Percentiles rank a stretch among this genome's conserved stretches.
phyloP scores from a whole-genome alignment of 176 grass and related monocot species.

The Dendrocalamus sinicus region DNA sequence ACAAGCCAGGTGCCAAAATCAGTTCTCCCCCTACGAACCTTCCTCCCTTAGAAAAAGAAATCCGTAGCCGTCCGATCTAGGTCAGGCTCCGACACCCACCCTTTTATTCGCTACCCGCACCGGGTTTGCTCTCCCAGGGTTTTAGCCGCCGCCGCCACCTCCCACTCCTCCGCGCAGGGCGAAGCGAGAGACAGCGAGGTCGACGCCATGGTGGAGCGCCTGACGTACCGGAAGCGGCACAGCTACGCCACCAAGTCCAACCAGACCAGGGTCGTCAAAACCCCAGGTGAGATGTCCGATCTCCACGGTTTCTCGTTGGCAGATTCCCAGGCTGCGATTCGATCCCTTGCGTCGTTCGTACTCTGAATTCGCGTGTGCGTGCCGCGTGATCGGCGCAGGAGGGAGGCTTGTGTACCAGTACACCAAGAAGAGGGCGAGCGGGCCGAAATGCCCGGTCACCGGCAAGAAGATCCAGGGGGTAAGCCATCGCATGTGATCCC shows the following conservation, averaged over 20 bases:
- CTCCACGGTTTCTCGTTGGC: background rate
- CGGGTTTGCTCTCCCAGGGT: conserved; percentile 17
- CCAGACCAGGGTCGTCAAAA: conserved; percentile 93
- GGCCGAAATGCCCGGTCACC: conserved; percentile 86
- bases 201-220: conserved; percentile 76
- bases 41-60: background rate
- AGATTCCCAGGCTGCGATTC: conserved; percentile 4
- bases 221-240: conserved; percentile 84
- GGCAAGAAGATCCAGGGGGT: conserved; percentile 95
- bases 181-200: conserved; percentile 24
- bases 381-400: conserved; percentile 45
- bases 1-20: background rate
- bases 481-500: conserved; percentile 31
- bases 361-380: background rate
- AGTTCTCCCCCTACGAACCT: background rate
- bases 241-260: conserved; percentile 96
- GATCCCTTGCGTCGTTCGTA: background rate
- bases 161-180: background rate
- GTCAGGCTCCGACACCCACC: conserved; percentile 35
- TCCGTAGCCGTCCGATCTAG: conserved; percentile 43
- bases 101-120: conserved; percentile 40
- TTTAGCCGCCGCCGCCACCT: conserved; percentile 48
- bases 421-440: conserved; percentile 83
- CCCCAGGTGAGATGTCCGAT: conserved; percentile 57
- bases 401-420: conserved; percentile 93